Evolutionary conservation across 2,329 filamentous ascomycete species (phyloP).

Genomic region (Sporothrix brasiliensis): DNA sequence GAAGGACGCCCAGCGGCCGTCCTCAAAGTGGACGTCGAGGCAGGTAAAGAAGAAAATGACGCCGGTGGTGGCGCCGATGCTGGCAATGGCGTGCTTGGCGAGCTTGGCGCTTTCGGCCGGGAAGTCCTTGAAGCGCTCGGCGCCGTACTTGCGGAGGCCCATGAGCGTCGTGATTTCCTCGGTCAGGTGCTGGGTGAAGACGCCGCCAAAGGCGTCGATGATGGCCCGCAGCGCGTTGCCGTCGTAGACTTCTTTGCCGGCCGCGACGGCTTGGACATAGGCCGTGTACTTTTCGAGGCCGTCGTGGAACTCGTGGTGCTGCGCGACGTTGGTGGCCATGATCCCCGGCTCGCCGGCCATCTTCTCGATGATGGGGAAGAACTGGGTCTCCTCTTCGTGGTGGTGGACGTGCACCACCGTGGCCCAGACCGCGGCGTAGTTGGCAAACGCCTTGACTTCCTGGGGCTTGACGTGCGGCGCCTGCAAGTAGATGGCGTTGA

Average conservation of each 20-base stretch:
- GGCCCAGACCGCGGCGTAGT: conserved; percentile 39
- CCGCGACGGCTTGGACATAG: conserved; percentile 37
- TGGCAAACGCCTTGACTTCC: conserved; percentile 43
- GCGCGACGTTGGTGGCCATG: conserved; percentile 43
- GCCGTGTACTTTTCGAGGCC: conserved; percentile 45
- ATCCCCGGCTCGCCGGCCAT: conserved; percentile 38
- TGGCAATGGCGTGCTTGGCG: conserved; percentile 37
- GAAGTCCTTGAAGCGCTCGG: conserved; percentile 41
- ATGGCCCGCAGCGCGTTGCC: conserved; percentile 41
- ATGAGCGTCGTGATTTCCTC: conserved; percentile 48
- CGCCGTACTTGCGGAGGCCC: conserved; percentile 41
- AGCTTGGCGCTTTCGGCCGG: conserved; percentile 33
- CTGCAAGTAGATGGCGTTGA: conserved; percentile 43
- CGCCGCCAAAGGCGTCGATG: conserved; percentile 45
- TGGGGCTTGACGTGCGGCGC: conserved; percentile 43
- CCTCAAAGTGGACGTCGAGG: conserved; percentile 39
- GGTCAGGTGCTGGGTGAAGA: conserved; percentile 44
- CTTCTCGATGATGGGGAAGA: conserved; percentile 44
- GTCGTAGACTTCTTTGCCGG: conserved; percentile 33
- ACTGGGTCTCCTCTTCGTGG: conserved; percentile 41
- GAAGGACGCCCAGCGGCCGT: conserved; percentile 42
- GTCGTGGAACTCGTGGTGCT: conserved; percentile 43
- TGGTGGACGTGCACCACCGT: conserved; percentile 42
- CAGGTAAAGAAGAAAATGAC: conserved; percentile 36
- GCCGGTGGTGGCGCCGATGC: conserved; percentile 34